phyloP scores from a whole-genome alignment of 441 rosid species.

The Pelargonium citronellum region DNA sequence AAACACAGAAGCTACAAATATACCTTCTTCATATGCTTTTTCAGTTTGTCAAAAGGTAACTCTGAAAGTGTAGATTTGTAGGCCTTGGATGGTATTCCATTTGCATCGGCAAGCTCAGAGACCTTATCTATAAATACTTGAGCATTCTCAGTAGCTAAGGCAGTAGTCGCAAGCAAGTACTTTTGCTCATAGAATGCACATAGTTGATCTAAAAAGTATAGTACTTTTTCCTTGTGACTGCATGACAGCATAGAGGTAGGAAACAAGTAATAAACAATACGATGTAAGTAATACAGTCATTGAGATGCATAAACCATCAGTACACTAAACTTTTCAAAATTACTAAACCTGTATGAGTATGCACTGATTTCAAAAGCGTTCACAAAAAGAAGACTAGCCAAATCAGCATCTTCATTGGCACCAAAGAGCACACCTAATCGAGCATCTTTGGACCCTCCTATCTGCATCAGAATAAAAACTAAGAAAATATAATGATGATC shows the following conservation, averaged over 20 bases:
- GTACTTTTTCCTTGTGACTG: conserved; percentile 71
- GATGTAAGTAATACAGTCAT: neutral
- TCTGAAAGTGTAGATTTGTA: conserved; percentile 48
- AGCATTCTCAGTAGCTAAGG: conserved; percentile 41
- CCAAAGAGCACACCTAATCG: conserved; percentile 81
- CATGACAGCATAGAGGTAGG: conserved; percentile 29
- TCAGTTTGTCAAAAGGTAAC: conserved; percentile 40
- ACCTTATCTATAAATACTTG: conserved; percentile 55
- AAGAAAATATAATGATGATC: conserved; percentile 23
- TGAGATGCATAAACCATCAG: conserved; percentile 1
- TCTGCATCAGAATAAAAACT: conserved; percentile 40
- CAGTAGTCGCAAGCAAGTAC: conserved; percentile 48
- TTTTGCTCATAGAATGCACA: conserved; percentile 68
- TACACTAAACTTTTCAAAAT: conserved; percentile 9
- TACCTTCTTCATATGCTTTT: conserved; percentile 58
- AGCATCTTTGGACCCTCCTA: conserved; percentile 69
- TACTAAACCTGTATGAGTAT: conserved; percentile 65
- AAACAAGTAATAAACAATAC: conserved; percentile 15
- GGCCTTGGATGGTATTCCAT: conserved; percentile 56
- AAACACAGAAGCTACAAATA: conserved; percentile 15
- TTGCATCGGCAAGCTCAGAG: conserved; percentile 67
- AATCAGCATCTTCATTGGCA: conserved; percentile 44
- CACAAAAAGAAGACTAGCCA: conserved; percentile 51
- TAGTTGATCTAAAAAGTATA: conserved; percentile 69
- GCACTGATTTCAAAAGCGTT: conserved; percentile 64